phyloP scores from a whole-genome alignment of 768 basidiomycete genomes.

The Mycena sanguinolenta region DNA sequence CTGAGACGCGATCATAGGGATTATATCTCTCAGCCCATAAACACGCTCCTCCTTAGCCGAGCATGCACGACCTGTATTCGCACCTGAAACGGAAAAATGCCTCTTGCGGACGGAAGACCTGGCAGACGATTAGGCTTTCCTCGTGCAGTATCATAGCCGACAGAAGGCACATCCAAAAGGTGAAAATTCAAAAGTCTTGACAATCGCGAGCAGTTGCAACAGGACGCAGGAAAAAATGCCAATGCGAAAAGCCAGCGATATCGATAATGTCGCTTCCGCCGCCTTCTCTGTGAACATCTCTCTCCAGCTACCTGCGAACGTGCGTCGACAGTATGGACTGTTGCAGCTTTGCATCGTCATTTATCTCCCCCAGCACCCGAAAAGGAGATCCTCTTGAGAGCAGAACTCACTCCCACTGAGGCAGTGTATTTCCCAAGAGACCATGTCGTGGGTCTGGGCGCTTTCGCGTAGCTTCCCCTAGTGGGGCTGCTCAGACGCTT shows the following conservation, averaged over 20 bases:
- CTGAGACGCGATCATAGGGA: too few relatives aligned
- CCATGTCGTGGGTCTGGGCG: too few relatives aligned
- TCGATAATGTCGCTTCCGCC: not conserved
- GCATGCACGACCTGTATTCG: not conserved
- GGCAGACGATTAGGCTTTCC: not conserved
- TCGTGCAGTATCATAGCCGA: not conserved
- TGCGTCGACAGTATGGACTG: too few relatives aligned
- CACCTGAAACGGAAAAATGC: conserved; percentile 9
- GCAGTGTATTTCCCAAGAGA: too few relatives aligned
- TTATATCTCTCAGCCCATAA: not conserved
- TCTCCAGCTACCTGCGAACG: not conserved
- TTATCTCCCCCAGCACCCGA: too few relatives aligned
- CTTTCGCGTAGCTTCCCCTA: too few relatives aligned
- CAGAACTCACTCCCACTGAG: too few relatives aligned
- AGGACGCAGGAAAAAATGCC: too few relatives aligned
- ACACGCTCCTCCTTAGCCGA: not conserved
- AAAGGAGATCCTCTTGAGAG: too few relatives aligned
- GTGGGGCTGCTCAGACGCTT: too few relatives aligned
- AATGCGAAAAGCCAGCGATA: not conserved
- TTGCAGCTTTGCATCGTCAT: too few relatives aligned
- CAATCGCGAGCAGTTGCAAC: not conserved
- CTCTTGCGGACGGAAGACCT: conserved; percentile 12
- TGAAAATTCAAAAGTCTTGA: not conserved
- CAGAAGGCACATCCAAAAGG: not conserved
- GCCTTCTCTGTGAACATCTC: not conserved